Evolutionary conservation across 805 yeast species (phyloP), one percentile per base, ranked within the genome.

Genomic region (Zygosaccharomyces kombuchaensis): DNA sequence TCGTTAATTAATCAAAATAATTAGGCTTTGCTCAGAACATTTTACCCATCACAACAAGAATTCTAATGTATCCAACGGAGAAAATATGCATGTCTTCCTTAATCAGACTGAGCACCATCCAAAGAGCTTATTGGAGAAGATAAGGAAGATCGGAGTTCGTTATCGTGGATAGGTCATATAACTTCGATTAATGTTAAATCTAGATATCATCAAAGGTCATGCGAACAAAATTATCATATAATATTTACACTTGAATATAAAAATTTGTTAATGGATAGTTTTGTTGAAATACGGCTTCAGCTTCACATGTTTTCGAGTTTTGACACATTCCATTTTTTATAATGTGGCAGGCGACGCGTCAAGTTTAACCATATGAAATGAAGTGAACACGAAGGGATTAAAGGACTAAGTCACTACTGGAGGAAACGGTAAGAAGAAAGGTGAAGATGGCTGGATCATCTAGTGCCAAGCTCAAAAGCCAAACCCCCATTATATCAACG

Each of bases 401-500:
- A 26, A n/a, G 4, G n/a, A 9, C n/a, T 9, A 26, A 9, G 3
- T 26, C n/a, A 9, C 29, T 26, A 7, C 9, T 6, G 37, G 25
- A 14, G 3, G 9, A 16, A 22, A 13, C 17, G 22, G 17, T n/a
- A n/a, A 14, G 25, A 14, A 22, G 16, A 7, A 14, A 17, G 21
- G 13, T 31, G 10, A 25, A 16, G 44, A 50, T 52, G 52, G 43
- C 46, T 9, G 43, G 40, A 29, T 40, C 46, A 14, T 35, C 43
- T 6, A 47, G 34, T 12, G 48, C 55, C 2, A 62, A 56, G 40
- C 52, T 74, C 41, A 58, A 62, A 50, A 76, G 75, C 57, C 64
- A 69, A 45, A 70, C 74, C 58, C 62, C 70, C 12, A 72, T 86
- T 13, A 57, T 85, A 5, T 75, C 90, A 0, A 73, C 84, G 1